Conservation (phyloP, 1,139 yeast species). For the Suhomyces panamericanus region DNA sequence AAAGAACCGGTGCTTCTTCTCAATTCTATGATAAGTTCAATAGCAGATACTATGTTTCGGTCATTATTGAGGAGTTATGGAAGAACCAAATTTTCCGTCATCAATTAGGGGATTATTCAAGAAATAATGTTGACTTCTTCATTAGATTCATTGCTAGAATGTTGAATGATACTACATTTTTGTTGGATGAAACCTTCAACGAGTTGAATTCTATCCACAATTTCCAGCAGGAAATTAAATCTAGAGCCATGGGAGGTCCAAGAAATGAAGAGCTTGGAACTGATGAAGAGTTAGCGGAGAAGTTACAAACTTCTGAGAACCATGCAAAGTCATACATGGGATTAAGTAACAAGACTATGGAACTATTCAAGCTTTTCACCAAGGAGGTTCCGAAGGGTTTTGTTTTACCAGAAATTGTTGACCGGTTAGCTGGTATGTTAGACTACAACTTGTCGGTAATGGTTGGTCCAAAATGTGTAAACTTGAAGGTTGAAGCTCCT, state of each 20-base stretch:
- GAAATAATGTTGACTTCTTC: conserved; percentile 72
- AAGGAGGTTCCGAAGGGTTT: conserved; percentile 85
- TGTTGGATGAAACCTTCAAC: conserved; percentile 86
- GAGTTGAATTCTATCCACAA: conserved; percentile 77
- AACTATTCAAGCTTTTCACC: conserved; percentile 77
- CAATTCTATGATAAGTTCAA: conserved; percentile 97
- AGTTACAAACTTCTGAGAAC: conserved; percentile 63
- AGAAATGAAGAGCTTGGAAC: conserved; percentile 51
- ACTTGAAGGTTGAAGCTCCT: conserved; percentile 81
- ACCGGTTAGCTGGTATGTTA: conserved; percentile 91
- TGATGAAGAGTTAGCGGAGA: conserved; percentile 59
- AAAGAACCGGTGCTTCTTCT: conserved; percentile 91
- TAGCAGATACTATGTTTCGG: conserved; percentile 82
- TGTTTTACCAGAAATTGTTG: conserved; percentile 86
- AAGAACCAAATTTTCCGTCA: conserved; percentile 63
- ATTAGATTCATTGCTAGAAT: conserved; percentile 90
- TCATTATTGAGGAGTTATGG: conserved; percentile 83
- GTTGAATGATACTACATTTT: conserved; percentile 89
- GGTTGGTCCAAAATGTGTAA: conserved; percentile 94
- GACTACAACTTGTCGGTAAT: conserved; percentile 85
- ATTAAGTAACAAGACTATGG: conserved; percentile 79
- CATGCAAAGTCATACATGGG: conserved; percentile 83
- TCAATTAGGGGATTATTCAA: conserved; percentile 69
- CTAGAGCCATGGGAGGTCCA: conserved; percentile 40
- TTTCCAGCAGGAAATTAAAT: conserved; percentile 58